phyloP scores from a whole-genome alignment of 2,329 filamentous ascomycete species.

The Trichophyton schoenleinii region DNA sequence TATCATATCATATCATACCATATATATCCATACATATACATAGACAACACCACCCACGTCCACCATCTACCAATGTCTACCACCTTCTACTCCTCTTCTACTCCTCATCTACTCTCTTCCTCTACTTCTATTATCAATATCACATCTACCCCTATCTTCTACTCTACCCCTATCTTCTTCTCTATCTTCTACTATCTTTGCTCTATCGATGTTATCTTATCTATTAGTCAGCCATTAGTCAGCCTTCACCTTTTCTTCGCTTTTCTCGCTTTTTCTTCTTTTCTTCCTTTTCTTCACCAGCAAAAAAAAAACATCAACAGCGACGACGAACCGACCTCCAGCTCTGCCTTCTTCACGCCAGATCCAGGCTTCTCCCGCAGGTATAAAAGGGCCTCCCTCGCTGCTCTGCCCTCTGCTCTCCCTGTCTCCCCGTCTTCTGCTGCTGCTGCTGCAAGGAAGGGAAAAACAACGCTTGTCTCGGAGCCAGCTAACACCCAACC shows the following conservation, averaged over 20 bases:
- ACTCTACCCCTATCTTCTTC: too few relatives aligned
- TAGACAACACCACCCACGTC: too few relatives aligned
- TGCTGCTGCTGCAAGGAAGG: not conserved
- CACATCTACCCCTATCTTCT: too few relatives aligned
- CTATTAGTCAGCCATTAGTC: not conserved
- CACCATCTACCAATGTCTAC: too few relatives aligned
- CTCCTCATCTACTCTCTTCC: too few relatives aligned
- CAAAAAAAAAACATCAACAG: not conserved
- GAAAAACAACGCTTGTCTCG: constrained; percentile 7
- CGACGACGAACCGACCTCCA: not conserved
- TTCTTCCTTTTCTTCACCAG: constrained; percentile 5
- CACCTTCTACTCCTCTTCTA: too few relatives aligned
- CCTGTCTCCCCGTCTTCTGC: not conserved
- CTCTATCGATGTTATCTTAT: not conserved
- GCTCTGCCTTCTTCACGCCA: not conserved
- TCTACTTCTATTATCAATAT: too few relatives aligned
- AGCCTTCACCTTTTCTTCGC: not conserved
- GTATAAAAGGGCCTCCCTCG: not conserved
- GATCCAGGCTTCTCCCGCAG: not conserved
- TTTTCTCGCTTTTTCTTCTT: constrained; percentile 14
- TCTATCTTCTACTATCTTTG: not conserved
- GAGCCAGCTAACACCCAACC: not conserved
- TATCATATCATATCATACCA: too few relatives aligned
- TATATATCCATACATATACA: too few relatives aligned
- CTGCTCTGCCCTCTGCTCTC: not conserved